Evolutionary conservation across 1,284 basidiomycete species (phyloP).

Genomic region (Irpex sp.): DNA sequence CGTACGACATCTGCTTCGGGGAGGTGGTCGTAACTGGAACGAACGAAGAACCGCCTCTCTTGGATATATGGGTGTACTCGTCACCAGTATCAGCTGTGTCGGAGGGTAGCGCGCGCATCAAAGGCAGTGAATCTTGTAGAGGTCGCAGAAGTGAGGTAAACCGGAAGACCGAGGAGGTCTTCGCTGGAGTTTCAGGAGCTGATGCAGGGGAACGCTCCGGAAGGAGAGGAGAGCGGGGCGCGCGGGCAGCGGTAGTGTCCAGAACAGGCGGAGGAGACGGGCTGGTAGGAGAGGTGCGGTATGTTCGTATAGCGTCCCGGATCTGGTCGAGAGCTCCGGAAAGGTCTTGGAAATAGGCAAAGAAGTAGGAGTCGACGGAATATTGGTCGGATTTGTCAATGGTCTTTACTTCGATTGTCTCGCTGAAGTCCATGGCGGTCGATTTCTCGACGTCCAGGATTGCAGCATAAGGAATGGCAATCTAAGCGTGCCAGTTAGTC

Average conservation of each 20-base stretch:
- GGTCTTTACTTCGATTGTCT: constrained; percentile 91
- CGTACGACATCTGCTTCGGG: constrained; percentile 19
- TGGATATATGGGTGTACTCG: constrained; percentile 69
- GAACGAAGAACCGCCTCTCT: constrained; percentile 51
- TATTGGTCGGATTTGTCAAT: constrained; percentile 78
- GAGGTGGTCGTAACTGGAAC: constrained; percentile 48
- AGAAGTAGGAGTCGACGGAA: constrained; percentile 87
- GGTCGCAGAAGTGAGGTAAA: constrained; percentile 61
- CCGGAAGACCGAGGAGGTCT: constrained; percentile 43
- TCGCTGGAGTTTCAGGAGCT: constrained; percentile 33
- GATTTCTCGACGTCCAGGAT: constrained; percentile 89
- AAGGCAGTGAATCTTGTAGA: constrained; percentile 50
- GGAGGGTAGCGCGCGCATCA: constrained; percentile 26
- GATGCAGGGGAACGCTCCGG: constrained; percentile 9
- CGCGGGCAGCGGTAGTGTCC: constrained; percentile 60
- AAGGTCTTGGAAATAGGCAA: constrained; percentile 87
- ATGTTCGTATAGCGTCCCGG: constrained; percentile 63
- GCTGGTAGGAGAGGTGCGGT: constrained; percentile 41
- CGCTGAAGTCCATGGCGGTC: constrained; percentile 88
- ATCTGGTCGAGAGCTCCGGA: constrained; percentile 76
- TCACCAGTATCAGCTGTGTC: constrained; percentile 42
- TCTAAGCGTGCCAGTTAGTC: constrained; percentile 40
- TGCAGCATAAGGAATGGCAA: constrained; percentile 90
- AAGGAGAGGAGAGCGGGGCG: constrained; percentile 17
- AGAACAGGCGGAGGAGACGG: constrained; percentile 46